Conservation (phyloP, 345 rosid species). For the Syzygium jambos region DNA sequence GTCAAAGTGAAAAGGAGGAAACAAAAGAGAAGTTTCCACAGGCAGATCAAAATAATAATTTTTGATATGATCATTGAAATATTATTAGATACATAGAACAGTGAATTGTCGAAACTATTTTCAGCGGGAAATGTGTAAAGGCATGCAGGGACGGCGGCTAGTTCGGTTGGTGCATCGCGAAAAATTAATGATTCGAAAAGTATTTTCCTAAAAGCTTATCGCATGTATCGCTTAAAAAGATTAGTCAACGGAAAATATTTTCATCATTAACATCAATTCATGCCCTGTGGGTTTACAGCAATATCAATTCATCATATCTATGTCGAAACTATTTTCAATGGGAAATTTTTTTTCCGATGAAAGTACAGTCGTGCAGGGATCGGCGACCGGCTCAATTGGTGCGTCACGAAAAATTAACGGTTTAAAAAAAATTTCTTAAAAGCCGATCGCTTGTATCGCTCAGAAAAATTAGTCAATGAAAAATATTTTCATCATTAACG, state of each 20-base stretch:
- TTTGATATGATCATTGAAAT: neutral
- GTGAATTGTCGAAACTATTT: neutral
- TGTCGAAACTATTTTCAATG: neutral
- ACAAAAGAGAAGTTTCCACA: neutral
- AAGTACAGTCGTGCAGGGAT: neutral
- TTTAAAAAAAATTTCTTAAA: neutral
- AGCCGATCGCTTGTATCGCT: rapidly evolving
- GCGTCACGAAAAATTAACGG: neutral
- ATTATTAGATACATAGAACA: neutral
- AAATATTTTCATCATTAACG: neutral
- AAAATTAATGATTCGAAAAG: neutral
- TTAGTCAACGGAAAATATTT: neutral
- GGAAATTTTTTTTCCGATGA: too few relatives aligned
- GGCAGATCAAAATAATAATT: neutral
- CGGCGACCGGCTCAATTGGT: neutral
- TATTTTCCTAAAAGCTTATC: rapidly evolving
- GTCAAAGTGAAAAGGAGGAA: neutral
- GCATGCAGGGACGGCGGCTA: neutral
- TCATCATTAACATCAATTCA: neutral
- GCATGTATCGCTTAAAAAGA: neutral
- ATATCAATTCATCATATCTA: neutral
- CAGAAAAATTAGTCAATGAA: neutral
- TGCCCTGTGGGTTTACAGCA: neutral
- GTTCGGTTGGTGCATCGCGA: neutral
- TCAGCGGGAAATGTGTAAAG: neutral